Percentiles rank a stretch among this genome's conserved stretches.
phyloP scores from a whole-genome alignment of 192 early-diverging fungal genomes.

The Mortierella alpina region DNA sequence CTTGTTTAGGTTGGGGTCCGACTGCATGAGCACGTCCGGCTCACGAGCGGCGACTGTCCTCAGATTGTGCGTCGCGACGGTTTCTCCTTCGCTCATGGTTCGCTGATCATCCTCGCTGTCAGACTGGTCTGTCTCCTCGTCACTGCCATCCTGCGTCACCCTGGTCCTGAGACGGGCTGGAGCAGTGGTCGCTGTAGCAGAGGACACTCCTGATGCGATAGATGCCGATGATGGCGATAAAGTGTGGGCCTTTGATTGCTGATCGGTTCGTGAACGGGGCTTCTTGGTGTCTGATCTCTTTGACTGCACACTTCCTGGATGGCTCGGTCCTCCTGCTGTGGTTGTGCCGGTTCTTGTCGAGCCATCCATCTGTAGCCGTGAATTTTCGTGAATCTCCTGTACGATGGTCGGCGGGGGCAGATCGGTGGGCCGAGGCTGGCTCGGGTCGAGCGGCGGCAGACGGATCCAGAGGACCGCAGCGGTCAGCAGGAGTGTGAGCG shows the following conservation, averaged over 20 bases:
- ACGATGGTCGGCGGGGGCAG: conserved; percentile 19
- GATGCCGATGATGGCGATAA: neutral
- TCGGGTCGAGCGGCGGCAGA: conserved; percentile 28
- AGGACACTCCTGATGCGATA: neutral
- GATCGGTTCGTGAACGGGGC: no score
- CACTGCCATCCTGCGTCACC: neutral
- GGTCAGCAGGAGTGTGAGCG: conserved; percentile 31
- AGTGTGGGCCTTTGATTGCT: neutral
- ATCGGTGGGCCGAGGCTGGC: conserved; percentile 33
- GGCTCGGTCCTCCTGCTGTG: neutral
- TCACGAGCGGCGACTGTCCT: conserved; percentile 6
- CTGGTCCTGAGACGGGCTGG: conserved; percentile 2
- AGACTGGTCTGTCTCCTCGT: neutral
- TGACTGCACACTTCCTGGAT: no score
- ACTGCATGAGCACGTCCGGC: conserved; percentile 43
- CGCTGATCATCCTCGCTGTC: conserved; percentile 9
- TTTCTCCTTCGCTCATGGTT: conserved; percentile 3
- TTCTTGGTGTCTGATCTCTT: no score
- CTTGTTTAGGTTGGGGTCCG: conserved; percentile 46
- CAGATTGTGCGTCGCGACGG: neutral
- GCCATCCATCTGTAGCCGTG: neutral
- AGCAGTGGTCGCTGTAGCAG: neutral
- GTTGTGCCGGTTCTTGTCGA: neutral
- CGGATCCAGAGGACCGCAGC: conserved; percentile 37
- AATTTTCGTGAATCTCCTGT: conserved; percentile 12